A percentile compares a stretch with the other conserved stretches of the same genome.
Evolutionary conservation across 148 eudicot genomes (phyloP).

Genomic region (Agrostemma githago): DNA sequence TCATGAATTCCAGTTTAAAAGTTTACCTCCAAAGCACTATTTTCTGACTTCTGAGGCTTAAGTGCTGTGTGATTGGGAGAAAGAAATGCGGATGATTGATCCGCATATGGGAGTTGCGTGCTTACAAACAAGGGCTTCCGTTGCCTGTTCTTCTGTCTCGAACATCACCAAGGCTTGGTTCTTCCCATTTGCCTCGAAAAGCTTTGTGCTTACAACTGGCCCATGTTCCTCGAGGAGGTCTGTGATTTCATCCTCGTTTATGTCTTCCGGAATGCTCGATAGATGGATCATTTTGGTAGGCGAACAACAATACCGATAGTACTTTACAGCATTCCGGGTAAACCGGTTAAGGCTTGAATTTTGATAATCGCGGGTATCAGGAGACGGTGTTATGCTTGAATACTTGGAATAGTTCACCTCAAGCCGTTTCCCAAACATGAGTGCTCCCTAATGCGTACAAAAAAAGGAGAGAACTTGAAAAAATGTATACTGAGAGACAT

Average conservation of each 20-base stretch:
- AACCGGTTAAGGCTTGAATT: conserved; percentile 94
- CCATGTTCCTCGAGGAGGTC: conserved; percentile 86
- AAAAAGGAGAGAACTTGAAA: background rate
- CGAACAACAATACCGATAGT: conserved; percentile 92
- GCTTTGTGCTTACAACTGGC: conserved; percentile 51
- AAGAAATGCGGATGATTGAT: conserved; percentile 74
- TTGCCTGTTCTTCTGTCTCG: conserved; percentile 85
- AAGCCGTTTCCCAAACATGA: conserved; percentile 76
- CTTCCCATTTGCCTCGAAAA: conserved; percentile 89
- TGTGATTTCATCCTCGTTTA: conserved; percentile 74
- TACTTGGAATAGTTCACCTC: conserved; percentile 91
- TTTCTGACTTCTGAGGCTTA: conserved; percentile 18
- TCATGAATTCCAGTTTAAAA: too few species aligned
- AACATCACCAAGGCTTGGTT: conserved; percentile 78
- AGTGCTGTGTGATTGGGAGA: conserved; percentile 76
- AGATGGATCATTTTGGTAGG: conserved; percentile 95
- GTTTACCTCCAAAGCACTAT: background rate
- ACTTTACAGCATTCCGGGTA: conserved; percentile 83
- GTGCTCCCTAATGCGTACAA: conserved; percentile 55
- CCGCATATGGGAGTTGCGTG: conserved; percentile 81
- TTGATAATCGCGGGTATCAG: conserved; percentile 78
- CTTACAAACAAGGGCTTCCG: conserved; percentile 95
- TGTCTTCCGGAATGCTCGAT: conserved; percentile 76
- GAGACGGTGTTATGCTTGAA: conserved; percentile 72
- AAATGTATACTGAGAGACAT: background rate